These are phyloP conservation scores for Amniculicola lignicola DNA, from an alignment of 495 filamentous ascomycete species.

Conservation along the genomic window DNA sequence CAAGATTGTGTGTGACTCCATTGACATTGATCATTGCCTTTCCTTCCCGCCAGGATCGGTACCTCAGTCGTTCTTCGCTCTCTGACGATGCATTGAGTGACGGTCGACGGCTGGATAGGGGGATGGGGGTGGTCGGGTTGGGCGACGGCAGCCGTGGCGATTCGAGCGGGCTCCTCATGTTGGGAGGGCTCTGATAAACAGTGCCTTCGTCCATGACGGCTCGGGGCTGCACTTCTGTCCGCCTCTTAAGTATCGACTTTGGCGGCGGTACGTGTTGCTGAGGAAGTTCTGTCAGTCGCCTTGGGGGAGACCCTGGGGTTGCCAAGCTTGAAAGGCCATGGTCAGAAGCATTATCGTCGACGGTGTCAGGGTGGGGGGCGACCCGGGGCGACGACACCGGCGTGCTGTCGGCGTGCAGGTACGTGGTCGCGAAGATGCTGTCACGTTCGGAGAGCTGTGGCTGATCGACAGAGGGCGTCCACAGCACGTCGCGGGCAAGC, in stretches of 20 bases:
- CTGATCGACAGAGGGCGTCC: constrained; percentile 33
- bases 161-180: constrained; percentile 38
- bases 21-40: constrained; percentile 33
- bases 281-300: constrained; percentile 17
- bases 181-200: constrained; percentile 23
- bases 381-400: constrained; percentile 48
- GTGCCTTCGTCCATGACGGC: constrained; percentile 13
- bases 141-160: constrained; percentile 30
- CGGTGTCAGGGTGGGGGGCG: constrained; percentile 9
- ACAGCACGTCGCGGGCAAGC: constrained; percentile 17
- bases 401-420: constrained; percentile 52
- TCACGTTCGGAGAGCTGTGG: constrained; percentile 61
- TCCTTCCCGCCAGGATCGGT: constrained; percentile 44
- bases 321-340: constrained; percentile 15
- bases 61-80: constrained; percentile 35
- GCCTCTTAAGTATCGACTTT: no score
- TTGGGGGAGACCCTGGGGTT: constrained; percentile 42
- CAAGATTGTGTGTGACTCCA: constrained; percentile 8
- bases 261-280: not conserved
- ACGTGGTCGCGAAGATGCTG: constrained; percentile 63
- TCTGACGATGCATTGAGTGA: constrained; percentile 7
- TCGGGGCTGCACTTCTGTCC: constrained; percentile 11
- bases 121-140: constrained; percentile 20
- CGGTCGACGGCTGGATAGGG: not conserved
- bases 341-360: constrained; percentile 22